Evolutionary conservation across 192 early-diverging fungal genomes (phyloP).

Genomic region (Podila epicladia): DNA sequence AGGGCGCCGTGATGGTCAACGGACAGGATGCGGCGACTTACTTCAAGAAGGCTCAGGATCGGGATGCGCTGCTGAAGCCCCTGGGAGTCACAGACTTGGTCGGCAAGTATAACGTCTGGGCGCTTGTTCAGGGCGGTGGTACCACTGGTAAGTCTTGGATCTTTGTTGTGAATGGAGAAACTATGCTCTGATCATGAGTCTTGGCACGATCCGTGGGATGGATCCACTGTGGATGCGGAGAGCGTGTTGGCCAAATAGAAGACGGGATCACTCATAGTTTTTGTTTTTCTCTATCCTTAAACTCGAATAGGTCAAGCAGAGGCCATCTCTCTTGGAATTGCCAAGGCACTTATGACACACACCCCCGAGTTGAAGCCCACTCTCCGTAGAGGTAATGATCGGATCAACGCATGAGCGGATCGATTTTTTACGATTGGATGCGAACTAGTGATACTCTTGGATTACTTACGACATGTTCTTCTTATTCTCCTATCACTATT

Average conservation of each 20-base stretch:
- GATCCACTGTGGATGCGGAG: not conserved
- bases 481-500: slow-evolving; percentile 12
- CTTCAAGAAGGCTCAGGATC: slow-evolving; percentile 74
- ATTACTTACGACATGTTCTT: not conserved
- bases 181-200: too few relatives aligned
- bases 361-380: slow-evolving; percentile 65
- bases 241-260: not conserved
- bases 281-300: not conserved
- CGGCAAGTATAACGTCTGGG: slow-evolving; percentile 90
- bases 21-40: slow-evolving; percentile 77
- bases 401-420: not conserved
- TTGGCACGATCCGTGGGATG: not conserved
- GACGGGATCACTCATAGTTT: not conserved
- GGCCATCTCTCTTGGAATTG: slow-evolving; percentile 85
- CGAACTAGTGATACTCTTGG: not conserved
- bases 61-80: slow-evolving; percentile 78
- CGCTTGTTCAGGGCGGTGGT: slow-evolving; percentile 83
- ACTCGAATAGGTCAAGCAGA: slow-evolving; percentile 75
- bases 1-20: slow-evolving; percentile 81
- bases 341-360: slow-evolving; percentile 74
- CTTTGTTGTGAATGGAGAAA: too few relatives aligned
- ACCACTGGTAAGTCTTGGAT: slow-evolving; percentile 61
- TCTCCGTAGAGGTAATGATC: slow-evolving; percentile 59
- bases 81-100: slow-evolving; percentile 71
- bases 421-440: not conserved